Base-by-base conservation (phyloP, 306 rosid species). In the Rosa rugosa region DNA sequence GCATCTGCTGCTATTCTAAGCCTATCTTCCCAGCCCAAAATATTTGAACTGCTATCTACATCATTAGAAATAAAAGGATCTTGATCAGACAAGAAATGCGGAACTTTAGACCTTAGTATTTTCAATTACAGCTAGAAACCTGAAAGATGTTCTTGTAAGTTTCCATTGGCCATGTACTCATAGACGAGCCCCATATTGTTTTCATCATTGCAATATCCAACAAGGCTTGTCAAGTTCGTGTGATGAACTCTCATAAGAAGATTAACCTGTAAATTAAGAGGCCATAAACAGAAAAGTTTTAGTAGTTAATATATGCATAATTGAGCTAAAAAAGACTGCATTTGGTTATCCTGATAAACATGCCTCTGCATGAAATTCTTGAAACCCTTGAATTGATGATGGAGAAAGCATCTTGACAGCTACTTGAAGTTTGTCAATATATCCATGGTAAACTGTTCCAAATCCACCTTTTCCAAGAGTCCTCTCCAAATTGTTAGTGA, bases 401-500 rank as follows among this genome's bases (percentile, higher is more conserved):
- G 34, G 34, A 31, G 34, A 31, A 31, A 31, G 34, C 34, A 31
- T 31, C 34, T 31, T 31, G 34, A 31, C 34, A 31, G 34, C 34
- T 1, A 31, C 34, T 31, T 31, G 34, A 31, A 31, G 34, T 31
- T 31, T 31, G 34, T 31, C 34, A 31, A 2, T 31, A 31, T 31
- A 31, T 31, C 34, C 34, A 31, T 31, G 34, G 34, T 31, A 31
- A 31, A 31, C 34, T 31, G 34, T 31, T 31, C 34, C 34, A 31
- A 31, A 31, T 31, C 34, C 34, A 31, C 34, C 34, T 31, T 1
- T 31, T 31, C 34, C 34, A 31, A 31, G 34, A 31, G 34, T 31
- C 34, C 34, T 31, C 34, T 31, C 34, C 34, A 31, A 31, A 31
- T 81, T 81, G 67, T 76, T 73, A 69, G 89, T 88, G 25, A 88